Base-by-base conservation (phyloP, 2,329 filamentous ascomycete species). In the Beauveria medogensis region DNA sequence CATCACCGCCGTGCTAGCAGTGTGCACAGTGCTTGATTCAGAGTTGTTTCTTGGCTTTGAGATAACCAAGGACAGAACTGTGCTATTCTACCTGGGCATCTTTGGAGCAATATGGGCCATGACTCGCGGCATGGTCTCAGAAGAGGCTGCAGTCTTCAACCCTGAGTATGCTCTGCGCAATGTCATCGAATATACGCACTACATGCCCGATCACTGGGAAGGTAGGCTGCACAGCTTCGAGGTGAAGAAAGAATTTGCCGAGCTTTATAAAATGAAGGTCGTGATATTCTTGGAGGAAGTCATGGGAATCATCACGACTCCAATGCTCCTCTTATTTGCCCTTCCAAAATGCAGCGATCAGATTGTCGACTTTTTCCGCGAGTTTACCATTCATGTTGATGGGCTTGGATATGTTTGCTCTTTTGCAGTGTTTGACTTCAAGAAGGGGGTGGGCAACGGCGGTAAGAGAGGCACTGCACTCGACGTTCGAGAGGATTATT, bases 351-450 rank as follows among this genome's bases (percentile, higher is more conserved):
- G 90, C 72, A 93, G 90, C 71, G 93, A 97, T 66, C 90, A 92
- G 62, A 88, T 99, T 64, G 88, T 97, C 62, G 94, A 99, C 74
- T 99, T 99, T 74, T 97, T 99, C 78, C 87, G 94, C 44, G 94
- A 99, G 71, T 97, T 97, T 67, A 97, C 94, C 0, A 87, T 99
- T 24, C 92, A 99, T 67, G 93, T 99, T 18, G 94, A 99, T 69
- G 94, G 94, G 0, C 82, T 99, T 41, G 94, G 94, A 24, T 93
- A 97, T 66, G 91, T 97, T 12, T 99, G 94, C 74, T 97, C 93
- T 1, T 97, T 97, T 75, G 94, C 94, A 3, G 91, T 96, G 41
- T 99, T 99, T 69, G 91, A 97, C 65, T 97, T 97, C 76, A 92
- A 96, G 73, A 93, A 92, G 71, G 89, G 87, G 26, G 80, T 87